These are phyloP conservation scores for Warburgia ugandensis DNA, from an alignment of 164 flowering plant genomes.

Conservation along the genomic window DNA sequence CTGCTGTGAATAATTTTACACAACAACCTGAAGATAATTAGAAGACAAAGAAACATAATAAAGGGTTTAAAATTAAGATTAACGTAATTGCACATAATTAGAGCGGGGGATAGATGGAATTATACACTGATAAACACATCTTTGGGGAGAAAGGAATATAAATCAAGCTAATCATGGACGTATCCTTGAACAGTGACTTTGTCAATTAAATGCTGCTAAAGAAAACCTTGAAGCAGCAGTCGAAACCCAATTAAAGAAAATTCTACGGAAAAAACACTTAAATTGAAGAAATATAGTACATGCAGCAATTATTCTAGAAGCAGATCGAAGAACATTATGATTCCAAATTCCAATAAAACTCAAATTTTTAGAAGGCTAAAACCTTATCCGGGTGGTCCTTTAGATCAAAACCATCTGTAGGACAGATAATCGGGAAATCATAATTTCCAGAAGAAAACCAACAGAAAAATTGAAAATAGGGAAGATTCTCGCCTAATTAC, in stretches of 20 bases:
- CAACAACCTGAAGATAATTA: no score
- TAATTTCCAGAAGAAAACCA: neutral
- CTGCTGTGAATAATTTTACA: no score
- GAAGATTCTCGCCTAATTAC: neutral
- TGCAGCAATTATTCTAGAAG: neutral
- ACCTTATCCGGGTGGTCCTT: neutral
- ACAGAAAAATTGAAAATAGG: neutral
- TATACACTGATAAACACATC: no score
- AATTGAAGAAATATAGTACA: neutral
- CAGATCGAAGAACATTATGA: neutral
- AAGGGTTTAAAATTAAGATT: no score
- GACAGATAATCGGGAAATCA: neutral
- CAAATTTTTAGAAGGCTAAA: neutral
- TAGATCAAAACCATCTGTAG: conserved; percentile 3
- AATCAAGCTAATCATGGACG: neutral
- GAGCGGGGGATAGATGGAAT: no score
- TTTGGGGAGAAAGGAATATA: no score
- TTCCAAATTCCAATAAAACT: neutral
- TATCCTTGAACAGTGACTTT: neutral
- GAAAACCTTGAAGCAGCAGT: no score
- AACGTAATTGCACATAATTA: no score
- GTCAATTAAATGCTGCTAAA: neutral
- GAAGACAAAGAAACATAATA: no score
- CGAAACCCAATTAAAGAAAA: neutral
- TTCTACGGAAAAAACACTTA: neutral